Conservation (phyloP, 148 eudicot genomes). For the Salicornia ramosissima region DNA sequence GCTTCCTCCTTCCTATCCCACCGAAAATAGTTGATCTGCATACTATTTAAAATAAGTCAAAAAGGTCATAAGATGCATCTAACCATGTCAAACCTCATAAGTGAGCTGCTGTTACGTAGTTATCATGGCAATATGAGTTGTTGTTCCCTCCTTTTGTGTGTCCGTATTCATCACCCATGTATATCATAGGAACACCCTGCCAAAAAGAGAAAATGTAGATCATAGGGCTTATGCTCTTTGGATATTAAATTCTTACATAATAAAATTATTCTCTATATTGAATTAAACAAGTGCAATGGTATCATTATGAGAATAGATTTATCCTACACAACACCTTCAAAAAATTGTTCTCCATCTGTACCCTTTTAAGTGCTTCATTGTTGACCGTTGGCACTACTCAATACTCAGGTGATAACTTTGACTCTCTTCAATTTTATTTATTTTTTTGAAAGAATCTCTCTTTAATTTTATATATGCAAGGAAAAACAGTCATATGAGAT, state of each 20-base stretch:
- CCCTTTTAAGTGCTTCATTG: no score
- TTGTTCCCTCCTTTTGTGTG: constrained; percentile 99
- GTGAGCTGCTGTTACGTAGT: constrained; percentile 46
- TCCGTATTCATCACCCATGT: constrained; percentile 99
- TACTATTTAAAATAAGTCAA: constrained; percentile 25
- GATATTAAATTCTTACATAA: no score
- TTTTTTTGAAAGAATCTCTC: no score
- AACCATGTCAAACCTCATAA: neutral
- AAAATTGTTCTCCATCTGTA: no score
- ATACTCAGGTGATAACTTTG: no score
- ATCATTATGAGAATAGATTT: no score
- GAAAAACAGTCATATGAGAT: no score
- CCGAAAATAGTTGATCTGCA: constrained; percentile 87
- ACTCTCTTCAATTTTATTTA: no score
- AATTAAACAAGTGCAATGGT: no score
- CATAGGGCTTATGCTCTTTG: neutral
- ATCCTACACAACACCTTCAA: neutral
- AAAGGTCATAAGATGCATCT: constrained; percentile 7
- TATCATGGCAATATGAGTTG: constrained; percentile 97
- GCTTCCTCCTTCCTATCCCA: constrained; percentile 93
- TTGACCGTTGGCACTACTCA: no score
- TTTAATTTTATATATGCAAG: no score
- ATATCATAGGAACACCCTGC: constrained; percentile 95
- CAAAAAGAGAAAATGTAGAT: constrained; percentile 1
- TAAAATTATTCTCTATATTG: no score